Conservation (phyloP, 2,329 filamentous ascomycete species). For the Claviceps paspali region DNA sequence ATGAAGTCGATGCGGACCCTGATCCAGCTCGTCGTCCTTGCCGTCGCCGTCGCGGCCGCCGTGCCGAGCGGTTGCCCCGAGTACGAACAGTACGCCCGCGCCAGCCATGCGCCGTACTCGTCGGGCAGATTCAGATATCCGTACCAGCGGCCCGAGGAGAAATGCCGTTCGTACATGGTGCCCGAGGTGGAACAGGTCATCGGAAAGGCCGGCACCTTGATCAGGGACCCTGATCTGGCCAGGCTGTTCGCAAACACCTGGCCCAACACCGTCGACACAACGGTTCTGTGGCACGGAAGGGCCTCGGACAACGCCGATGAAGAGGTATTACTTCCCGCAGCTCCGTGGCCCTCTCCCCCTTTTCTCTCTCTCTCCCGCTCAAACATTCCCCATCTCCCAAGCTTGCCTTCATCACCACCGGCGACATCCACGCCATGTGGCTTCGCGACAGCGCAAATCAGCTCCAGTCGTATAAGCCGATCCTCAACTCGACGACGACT, state of each 20-base stretch:
- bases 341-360: no score
- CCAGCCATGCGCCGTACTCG: conserved; percentile 53
- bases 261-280: conserved; percentile 62
- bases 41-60: conserved; percentile 11
- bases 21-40: conserved; percentile 16
- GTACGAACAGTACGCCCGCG: conserved; percentile 19
- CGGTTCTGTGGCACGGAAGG: conserved; percentile 51
- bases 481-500: conserved; percentile 44
- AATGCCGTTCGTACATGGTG: conserved; percentile 71
- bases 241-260: conserved; percentile 58
- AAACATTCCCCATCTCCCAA: conserved; percentile 14
- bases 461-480: conserved; percentile 55
- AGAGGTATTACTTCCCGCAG: conserved; percentile 24
- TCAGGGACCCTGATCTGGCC: conserved; percentile 63
- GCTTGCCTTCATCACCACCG: conserved; percentile 69
- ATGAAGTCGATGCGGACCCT: conserved; percentile 1
- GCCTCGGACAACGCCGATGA: conserved; percentile 41
- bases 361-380: neutral
- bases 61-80: conserved; percentile 18
- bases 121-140: conserved; percentile 62
- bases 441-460: conserved; percentile 76
- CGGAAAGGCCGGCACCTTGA: conserved; percentile 44
- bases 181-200: conserved; percentile 65
- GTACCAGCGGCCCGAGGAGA: conserved; percentile 59
- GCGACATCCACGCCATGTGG: conserved; percentile 90